A percentile compares a stretch with the other conserved stretches of the same genome.
Evolutionary conservation across 345 rosid species (phyloP).

Genomic region (Citrus glauca): DNA sequence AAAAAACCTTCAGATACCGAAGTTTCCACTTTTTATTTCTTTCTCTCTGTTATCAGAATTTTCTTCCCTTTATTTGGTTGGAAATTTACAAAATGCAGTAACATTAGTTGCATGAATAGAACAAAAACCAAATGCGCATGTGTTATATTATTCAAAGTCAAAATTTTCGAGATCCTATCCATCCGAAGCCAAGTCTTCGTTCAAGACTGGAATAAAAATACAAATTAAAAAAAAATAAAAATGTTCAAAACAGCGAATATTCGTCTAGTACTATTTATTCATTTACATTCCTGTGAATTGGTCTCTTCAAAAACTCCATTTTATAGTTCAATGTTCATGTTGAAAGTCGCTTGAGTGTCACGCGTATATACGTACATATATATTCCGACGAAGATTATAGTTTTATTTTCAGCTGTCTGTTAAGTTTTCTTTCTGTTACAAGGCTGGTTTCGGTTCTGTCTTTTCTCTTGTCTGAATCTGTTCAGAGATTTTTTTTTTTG

Average conservation of each 20-base stretch:
- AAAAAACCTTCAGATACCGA: not conserved
- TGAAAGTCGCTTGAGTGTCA: not conserved
- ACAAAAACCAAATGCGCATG: not conserved
- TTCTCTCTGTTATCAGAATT: not conserved
- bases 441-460: not conserved
- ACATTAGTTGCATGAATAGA: not conserved
- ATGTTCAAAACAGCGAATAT: not conserved
- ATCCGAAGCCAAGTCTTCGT: slow-evolving; percentile 17
- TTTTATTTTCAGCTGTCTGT: not conserved
- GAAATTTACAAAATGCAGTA: not conserved
- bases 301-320: not conserved
- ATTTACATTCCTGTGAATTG: not conserved
- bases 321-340: not conserved
- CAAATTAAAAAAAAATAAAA: not conserved
- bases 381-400: not conserved
- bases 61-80: not conserved
- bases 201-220: slow-evolving; percentile 9
- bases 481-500: not conserved
- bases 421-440: not conserved
- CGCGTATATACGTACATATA: too few species aligned
- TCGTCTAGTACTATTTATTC: not conserved
- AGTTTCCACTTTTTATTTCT: not conserved
- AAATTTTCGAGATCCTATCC: slow-evolving; percentile 15
- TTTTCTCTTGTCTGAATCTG: slow-evolving; percentile 9
- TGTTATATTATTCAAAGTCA: slow-evolving; percentile 15